Evolutionary conservation across 2,329 filamentous ascomycete genomes (phyloP).

Genomic region (Emergomyces orientalis): DNA sequence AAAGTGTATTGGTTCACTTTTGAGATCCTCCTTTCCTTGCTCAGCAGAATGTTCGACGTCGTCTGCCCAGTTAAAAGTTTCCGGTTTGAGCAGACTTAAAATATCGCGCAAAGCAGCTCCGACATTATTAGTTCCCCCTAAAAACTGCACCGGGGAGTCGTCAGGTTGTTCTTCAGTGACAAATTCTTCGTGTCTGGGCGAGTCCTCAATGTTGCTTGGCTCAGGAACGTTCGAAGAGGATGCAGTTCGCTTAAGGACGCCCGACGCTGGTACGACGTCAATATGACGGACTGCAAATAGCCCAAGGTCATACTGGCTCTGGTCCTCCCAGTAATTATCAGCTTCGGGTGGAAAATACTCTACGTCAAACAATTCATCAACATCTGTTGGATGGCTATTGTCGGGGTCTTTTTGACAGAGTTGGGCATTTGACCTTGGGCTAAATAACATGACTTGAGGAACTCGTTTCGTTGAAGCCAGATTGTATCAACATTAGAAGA

Average conservation of each 20-base stretch:
- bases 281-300: conserved; percentile 8
- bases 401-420: background rate
- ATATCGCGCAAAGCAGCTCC: background rate
- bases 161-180: conserved; percentile 8
- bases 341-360: conserved; percentile 5
- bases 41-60: background rate
- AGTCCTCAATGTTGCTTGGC: background rate
- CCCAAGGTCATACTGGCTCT: conserved; percentile 11
- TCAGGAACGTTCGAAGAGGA: background rate
- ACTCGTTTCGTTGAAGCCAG: background rate
- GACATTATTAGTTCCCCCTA: background rate
- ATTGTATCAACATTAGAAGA: background rate
- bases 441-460: background rate
- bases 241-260: background rate
- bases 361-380: conserved; percentile 11
- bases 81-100: background rate
- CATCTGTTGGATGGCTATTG: background rate
- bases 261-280: background rate
- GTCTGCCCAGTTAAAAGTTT: conserved; percentile 7
- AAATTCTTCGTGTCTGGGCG: conserved; percentile 7
- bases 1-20: background rate
- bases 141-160: background rate
- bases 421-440: background rate
- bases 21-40: background rate
- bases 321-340: conserved; percentile 5